Base-by-base conservation (phyloP, 768 basidiomycete genomes). In the Holtermannia corniformis region DNA sequence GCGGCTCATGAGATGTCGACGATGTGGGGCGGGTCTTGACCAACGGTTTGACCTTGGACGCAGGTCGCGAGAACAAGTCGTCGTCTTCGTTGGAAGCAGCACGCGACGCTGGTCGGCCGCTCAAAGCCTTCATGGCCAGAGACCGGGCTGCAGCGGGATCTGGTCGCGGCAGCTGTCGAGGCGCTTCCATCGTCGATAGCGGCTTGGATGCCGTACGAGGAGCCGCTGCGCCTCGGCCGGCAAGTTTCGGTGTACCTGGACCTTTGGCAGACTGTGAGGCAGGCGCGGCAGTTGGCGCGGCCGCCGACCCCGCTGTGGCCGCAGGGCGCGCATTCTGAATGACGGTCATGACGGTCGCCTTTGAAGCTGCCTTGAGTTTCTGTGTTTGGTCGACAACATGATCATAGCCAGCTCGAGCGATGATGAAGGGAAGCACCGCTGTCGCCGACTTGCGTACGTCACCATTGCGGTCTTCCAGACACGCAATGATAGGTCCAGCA, bases 371-470 rank as follows among this genome's bases (percentile, higher is more conserved):
- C 67, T 97, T 99, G 55, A 99, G 76, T 0, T 82, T 81, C 56
- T 79, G 82, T 11, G 90, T 86, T 72, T 90, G 84, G 28, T 87
- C 82, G 77, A 95, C 77, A 47, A 97, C 83, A 62, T 81, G 81
- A 59, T 90, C 86, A 64, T 81, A 89, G 4, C 95, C 90, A 26
- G 82, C 82, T 44, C 72, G 81, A 2, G 78, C 73, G 46, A 97
- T 83, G 51, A 99, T 71, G 42, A 76, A 73, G 0, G 90, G 88
- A 13, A 99, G 73, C 24, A 96, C 68, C 1, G 82, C 82, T 59
- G 87, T 85, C 4, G 91, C 89, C 13, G 82, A 83, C 73, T 97
- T 97, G 52, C 95, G 82, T 20, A 97, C 87, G 67, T 99, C 95
- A 11, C 79, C 79, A 63, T 76, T 93, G 25, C 90, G 82, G 70